Evolutionary conservation across 2,329 filamentous ascomycete species (phyloP).

Genomic region (Hypoxylon rubiginosum): DNA sequence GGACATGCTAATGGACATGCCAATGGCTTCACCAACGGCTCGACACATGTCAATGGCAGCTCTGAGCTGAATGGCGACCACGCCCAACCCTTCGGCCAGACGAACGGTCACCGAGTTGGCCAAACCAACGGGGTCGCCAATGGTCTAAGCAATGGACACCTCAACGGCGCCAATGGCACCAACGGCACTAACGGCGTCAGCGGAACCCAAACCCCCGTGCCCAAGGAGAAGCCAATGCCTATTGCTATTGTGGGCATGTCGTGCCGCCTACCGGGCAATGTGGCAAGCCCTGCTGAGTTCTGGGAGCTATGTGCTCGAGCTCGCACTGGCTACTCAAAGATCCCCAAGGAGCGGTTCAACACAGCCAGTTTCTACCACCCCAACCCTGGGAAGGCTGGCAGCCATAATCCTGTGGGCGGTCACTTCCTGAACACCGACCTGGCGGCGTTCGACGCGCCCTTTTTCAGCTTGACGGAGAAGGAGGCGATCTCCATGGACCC

Average conservation of each 20-base stretch:
- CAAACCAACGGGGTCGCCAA: conserved; percentile 28
- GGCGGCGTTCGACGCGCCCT: conserved; percentile 64
- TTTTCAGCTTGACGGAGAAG: conserved; percentile 66
- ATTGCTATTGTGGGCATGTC: conserved; percentile 56
- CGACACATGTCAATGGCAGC: conserved; percentile 26
- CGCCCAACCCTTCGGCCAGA: conserved; percentile 20
- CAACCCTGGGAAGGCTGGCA: conserved; percentile 54
- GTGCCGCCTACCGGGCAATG: conserved; percentile 55
- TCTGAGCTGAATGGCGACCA: conserved; percentile 28
- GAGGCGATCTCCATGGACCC: conserved; percentile 67
- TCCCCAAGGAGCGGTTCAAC: conserved; percentile 61
- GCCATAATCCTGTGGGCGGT: conserved; percentile 53
- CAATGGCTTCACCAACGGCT: conserved; percentile 31
- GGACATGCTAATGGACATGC: conserved; percentile 36
- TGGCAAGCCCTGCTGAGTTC: conserved; percentile 54
- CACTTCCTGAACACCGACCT: conserved; percentile 61
- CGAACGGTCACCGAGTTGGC: conserved; percentile 30
- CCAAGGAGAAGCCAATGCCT: conserved; percentile 44
- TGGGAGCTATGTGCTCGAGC: conserved; percentile 57
- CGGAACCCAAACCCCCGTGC: conserved; percentile 16
- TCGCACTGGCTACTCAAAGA: conserved; percentile 54
- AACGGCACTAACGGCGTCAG: conserved; percentile 22
- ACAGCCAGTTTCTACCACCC: conserved; percentile 52
- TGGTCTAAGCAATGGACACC: conserved; percentile 39
- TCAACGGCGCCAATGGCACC: conserved; percentile 32